Evolutionary conservation across 768 basidiomycete species (phyloP), one percentile per base, ranked within the genome.

Genomic region (Arthromyces matolae): DNA sequence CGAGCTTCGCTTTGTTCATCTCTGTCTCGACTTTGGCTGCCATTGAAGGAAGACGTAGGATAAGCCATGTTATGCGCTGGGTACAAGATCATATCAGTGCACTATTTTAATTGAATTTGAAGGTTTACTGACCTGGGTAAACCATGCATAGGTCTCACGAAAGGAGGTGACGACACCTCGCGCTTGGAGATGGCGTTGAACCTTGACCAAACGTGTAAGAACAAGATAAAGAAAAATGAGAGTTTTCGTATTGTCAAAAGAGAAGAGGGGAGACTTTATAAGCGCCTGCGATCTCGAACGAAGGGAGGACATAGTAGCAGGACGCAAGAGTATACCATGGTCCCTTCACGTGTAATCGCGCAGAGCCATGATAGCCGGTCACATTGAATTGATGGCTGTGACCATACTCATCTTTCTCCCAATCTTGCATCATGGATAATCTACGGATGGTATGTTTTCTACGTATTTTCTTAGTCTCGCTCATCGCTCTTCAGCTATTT

Each of bases 381-480:
- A 37, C 27, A 35, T 18, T 34, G 18, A 8, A 28, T 19, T 31
- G 16, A 31, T 32, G 24, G 31, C 22, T 16, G 40, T 53, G 32
- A 50, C 45, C 45, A 42, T 27, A 29, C 37, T 12, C 12, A n/a
- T 24, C 23, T 50, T 18, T 41, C 16, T 33, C 40, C 8, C 23
- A 28, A 20, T n/a, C 38, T 40, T 33, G 29, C 47, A 46, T 37
- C 27, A 64, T 73, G 71, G 72, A 63, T 64, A 75, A 66, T 53
- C 69, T 83, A 68, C 79, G 81, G 34, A 81, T 83, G 79, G 81
- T 82, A 58, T 48, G 66, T n/a, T n/a, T n/a, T n/a, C n/a, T 45
- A 45, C 24, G 33, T 34, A 60, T 38, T n/a, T 49, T 29, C 47
- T 38, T 43, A 55, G 3, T 35, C 31, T 10, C n/a, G 44, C 16